Evolutionary conservation across 2,329 filamentous ascomycete species (phyloP), one percentile per base, ranked within the genome.

Genomic region (Hymenoscyphus albidus): DNA sequence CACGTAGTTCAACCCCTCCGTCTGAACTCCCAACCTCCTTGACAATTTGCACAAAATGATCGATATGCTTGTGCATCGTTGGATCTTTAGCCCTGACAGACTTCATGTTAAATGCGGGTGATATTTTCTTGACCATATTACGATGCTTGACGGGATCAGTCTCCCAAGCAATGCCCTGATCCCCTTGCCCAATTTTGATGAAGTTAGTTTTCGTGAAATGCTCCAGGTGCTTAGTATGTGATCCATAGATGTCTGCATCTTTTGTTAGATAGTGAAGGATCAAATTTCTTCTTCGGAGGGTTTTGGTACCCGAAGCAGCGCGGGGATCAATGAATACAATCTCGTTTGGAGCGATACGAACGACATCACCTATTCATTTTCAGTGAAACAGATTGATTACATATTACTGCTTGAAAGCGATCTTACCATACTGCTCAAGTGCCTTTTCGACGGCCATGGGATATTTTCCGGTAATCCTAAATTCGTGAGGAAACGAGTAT

Each of bases 321-420:
- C 64, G 58, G 32, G 68, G 64, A 14, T 59, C 63, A 13, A 66
- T 40, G 55, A 71, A 71, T 32, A 63, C 63, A 13, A 71, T 64
- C 54, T 70, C 69, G 59, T 71, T 70, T 2, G 69, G 67, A 2
- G 65, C 65, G 14, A 71, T 66, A 6, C 69, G 63, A 1, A 71
- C 67, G 18, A 70, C 60, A 38, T 68, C 61, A 7, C 68, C 38
- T 40, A 40, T 13, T 40, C 13, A 13, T 2, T 40, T 9, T 40
- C 9, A 40, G 38, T 27, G 3, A 40, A 10, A 10, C 38, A 40
- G 38, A 40, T 27, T 27, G 2, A 27, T 27, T 10, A 40, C 38
- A 40, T 4, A 39, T 9, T 4, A 10, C 38, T 40, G 5, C 7
- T 10, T 40, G 13, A 13, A 13, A 13, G 7, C 13, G 38, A 9